Conservation (phyloP, 108 stramenopile genomes). For the Nitzschia putrida region DNA sequence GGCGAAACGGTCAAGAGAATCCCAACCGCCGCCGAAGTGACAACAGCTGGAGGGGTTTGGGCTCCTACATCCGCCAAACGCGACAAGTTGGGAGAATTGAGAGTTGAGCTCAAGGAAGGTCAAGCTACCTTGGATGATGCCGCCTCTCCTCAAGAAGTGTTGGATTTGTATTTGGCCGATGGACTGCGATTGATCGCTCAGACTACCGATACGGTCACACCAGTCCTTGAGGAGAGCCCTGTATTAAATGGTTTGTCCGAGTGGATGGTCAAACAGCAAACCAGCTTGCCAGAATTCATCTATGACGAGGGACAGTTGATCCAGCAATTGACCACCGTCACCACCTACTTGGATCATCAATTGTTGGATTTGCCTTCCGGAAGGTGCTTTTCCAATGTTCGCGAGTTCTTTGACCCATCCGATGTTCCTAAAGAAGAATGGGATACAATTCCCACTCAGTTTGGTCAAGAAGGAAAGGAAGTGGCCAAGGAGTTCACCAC, state of each 20-base stretch:
- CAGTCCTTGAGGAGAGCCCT: background rate
- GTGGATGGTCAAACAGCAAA: conserved; percentile 32
- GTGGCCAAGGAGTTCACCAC: background rate
- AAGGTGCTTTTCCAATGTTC: conserved; percentile 33
- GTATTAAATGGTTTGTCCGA: conserved; percentile 25
- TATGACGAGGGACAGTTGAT: conserved; percentile 25
- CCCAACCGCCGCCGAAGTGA: conserved; percentile 53
- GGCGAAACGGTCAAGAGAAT: conserved; percentile 14
- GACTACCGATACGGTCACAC: conserved; percentile 43
- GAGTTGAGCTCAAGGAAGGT: conserved; percentile 51
- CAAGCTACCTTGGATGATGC: conserved; percentile 68
- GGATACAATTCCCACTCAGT: background rate
- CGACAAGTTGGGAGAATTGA: conserved; percentile 76
- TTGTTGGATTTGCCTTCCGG: conserved; percentile 22
- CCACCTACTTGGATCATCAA: conserved; percentile 21
- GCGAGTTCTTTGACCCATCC: conserved; percentile 45
- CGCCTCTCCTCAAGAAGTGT: conserved; percentile 59
- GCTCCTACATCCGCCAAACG: conserved; percentile 84
- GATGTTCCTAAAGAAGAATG: conserved; percentile 5
- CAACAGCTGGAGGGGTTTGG: conserved; percentile 85
- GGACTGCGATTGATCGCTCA: conserved; percentile 64
- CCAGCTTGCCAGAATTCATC: conserved; percentile 5
- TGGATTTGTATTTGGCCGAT: conserved; percentile 84
- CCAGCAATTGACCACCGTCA: conserved; percentile 21
- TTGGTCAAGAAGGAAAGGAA: conserved; percentile 1